Base-by-base conservation (phyloP, 2,329 filamentous ascomycete genomes). In the Aspergillus sp. region DNA sequence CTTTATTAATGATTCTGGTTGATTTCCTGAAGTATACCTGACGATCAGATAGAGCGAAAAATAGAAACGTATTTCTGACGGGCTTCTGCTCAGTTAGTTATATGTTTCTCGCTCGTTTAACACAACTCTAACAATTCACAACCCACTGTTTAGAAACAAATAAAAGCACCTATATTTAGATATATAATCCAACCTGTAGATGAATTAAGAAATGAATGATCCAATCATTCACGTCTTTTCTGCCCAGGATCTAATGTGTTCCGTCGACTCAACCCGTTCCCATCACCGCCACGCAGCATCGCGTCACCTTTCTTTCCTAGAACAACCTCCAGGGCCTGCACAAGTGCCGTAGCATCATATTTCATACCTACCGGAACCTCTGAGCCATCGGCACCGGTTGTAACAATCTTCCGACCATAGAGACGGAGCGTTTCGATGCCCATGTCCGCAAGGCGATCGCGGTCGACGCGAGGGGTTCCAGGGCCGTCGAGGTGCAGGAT, bases 391-490 rank as follows among this genome's bases (percentile, higher is more conserved):
- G 74, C 39, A 6, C 20, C 45, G 3, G 31, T 73, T 0, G 56
- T 58, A 6, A 68, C 65, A 11, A 80, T 80, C 61, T 82, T 86
- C 39, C 88, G 84, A 2, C 92, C 92, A 71, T 95, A 94, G 0
- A 96, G 80, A 57, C 87, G 83, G 14, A 96, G 84, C 16, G 87
- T 87, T 68, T 92, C 89, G 46, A 98, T 91, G 0, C 92, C 92
- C 63, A 92, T 73, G 18, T 77, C 75, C 3, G 77, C 77, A 49
- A 97, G 79, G 56, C 82, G 83, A 6, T 82, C 82, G 53, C 82
- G 86, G 67, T 96, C 87, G 1, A 96, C 88, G 3, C 73, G 78
- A 0, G 93, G 93, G 22, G 88, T 87, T 0, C 84, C 84, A 0
- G 86, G 82, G 0, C 87, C 88, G 47, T 93, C 90, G 0, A 96